phyloP scores from a whole-genome alignment of 192 early-diverging fungal species.

The Polychytrium aggregatum region DNA sequence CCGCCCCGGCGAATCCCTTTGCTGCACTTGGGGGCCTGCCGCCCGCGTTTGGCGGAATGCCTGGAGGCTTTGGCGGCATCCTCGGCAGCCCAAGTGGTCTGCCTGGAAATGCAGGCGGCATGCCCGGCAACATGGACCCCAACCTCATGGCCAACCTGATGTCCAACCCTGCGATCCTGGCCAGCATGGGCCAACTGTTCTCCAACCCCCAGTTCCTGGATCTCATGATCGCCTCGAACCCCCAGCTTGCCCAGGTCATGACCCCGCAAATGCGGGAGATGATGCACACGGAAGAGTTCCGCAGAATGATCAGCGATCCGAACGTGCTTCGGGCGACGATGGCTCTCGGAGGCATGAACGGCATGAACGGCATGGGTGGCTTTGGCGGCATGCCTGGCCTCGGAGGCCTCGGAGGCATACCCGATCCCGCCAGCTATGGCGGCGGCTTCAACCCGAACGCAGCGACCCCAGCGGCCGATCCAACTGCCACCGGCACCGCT shows the following conservation, averaged over 20 bases:
- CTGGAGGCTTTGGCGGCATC: slow-evolving; percentile 18
- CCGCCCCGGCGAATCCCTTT: slow-evolving; percentile 18
- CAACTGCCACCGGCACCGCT: background rate
- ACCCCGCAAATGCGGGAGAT: slow-evolving; percentile 79
- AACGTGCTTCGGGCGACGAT: slow-evolving; percentile 64
- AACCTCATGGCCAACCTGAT: slow-evolving; percentile 50
- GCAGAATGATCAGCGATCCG: slow-evolving; percentile 72
- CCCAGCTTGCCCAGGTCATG: slow-evolving; percentile 60
- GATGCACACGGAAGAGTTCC: slow-evolving; percentile 50
- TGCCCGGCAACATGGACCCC: slow-evolving; percentile 24
- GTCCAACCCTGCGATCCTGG: slow-evolving; percentile 72
- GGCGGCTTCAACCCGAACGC: slow-evolving; percentile 2
- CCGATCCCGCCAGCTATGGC: background rate
- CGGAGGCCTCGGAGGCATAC: background rate
- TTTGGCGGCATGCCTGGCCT: too few species aligned
- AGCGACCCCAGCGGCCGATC: too few species aligned
- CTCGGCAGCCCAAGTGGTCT: slow-evolving; percentile 21
- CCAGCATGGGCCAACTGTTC: slow-evolving; percentile 70
- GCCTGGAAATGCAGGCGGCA: slow-evolving; percentile 27
- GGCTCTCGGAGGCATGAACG: slow-evolving; percentile 40
- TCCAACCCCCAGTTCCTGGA: slow-evolving; percentile 81
- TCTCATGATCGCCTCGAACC: slow-evolving; percentile 71
- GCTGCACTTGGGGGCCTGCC: slow-evolving; percentile 18
- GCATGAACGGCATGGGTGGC: slow-evolving; percentile 27
- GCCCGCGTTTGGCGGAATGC: too few species aligned